Evolutionary conservation across 441 rosid species (phyloP).

Genomic region (Jatropha podagrica): DNA sequence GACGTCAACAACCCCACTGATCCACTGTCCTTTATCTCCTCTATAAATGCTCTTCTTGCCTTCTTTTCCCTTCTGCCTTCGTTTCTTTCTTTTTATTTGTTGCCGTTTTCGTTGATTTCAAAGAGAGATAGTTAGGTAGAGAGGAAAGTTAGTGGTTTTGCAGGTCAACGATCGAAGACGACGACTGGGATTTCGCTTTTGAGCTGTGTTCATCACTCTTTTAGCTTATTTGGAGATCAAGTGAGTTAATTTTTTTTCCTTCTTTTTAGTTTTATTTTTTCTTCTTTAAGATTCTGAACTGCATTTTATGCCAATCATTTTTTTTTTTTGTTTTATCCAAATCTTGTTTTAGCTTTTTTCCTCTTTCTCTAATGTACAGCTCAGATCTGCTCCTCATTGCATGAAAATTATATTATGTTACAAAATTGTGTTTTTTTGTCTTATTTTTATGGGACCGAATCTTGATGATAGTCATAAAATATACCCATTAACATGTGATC

Average conservation of each 20-base stretch:
- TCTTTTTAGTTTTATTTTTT: neutral
- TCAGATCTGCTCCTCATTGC: neutral
- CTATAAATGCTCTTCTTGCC: neutral
- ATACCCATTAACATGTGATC: neutral
- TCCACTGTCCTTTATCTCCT: neutral
- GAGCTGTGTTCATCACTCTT: neutral
- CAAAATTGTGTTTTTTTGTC: neutral
- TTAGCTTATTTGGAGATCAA: neutral
- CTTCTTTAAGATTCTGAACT: neutral
- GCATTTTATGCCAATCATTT: neutral
- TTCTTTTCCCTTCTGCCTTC: neutral
- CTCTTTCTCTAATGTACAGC: neutral
- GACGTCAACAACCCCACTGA: constrained; percentile 1
- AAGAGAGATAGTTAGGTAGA: neutral
- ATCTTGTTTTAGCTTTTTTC: neutral
- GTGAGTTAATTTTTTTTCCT: neutral
- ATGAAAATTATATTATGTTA: neutral
- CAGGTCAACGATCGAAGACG: neutral
- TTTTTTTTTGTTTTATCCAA: neutral
- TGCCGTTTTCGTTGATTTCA: neutral
- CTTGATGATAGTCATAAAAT: neutral
- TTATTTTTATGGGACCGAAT: neutral
- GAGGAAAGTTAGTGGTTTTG: neutral
- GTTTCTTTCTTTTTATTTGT: neutral
- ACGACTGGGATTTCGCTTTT: neutral